Base-by-base conservation (phyloP, 2,329 filamentous ascomycete species). In the Botrytis paeoniae region DNA sequence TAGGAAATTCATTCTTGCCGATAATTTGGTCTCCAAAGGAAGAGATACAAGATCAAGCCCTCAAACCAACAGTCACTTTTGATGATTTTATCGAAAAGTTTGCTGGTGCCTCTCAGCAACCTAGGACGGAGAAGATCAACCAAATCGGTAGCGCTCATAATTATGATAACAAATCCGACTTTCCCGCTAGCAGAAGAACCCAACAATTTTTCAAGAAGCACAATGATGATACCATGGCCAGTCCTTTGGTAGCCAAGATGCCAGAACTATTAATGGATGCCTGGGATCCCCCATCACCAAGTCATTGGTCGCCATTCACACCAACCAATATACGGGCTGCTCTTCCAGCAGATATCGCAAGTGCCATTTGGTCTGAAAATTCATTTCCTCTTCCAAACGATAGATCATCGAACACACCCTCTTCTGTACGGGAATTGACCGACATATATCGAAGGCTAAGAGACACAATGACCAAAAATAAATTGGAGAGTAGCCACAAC, bases 1-100 rank as follows among this genome's bases (percentile, higher is more conserved):
- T 99, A 0, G 96, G 96, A 4, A 99, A 99, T 80, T 89, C 93
- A 0, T 99, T 99, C 83, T 82, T 99, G 54, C 97, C 97, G 0
- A 94, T 99, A 75, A 91, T 97, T 54, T 99, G 96, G 96, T 97
- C 95, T 81, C 93, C 93, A 39, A 92, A 97, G 79, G 93, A 97
- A 78, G 93, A 97, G 80, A 89, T 90, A 2, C 94, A 95, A 75
- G 91, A 93, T 0, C 91, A 93, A 5, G 86, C 89, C n/a, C 83
- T 98, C 54, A 86, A 89, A 69, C 83, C 89, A 8, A 80, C 86
- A 45, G 82, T 82, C 29, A 81, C 86, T 1, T 95, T 97, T 79
- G 86, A 89, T 5, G 85, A 78, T 4, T 81, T 79, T 77, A 41
- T 81, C 32, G 65, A 75, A 43, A 59, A 51, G 54, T 29, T 74